These are phyloP conservation scores for Moesziomyces sp. DNA, from an alignment of 1,284 basidiomycete species.

Conservation along the genomic window DNA sequence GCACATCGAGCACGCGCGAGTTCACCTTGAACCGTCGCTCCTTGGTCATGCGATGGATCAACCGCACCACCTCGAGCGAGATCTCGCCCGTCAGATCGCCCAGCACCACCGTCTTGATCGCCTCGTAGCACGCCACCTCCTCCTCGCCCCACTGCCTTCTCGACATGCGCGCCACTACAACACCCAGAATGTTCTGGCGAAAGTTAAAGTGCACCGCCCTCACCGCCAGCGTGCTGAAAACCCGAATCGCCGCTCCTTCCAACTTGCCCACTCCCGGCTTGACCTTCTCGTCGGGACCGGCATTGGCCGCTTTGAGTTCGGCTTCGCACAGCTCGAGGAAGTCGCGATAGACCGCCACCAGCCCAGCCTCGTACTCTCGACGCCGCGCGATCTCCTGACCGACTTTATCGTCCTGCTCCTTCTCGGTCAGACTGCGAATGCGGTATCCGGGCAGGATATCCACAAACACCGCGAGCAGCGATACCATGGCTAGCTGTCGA, in stretches of 20 bases:
- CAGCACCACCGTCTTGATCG: slow-evolving; percentile 83
- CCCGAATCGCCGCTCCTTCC: slow-evolving; percentile 74
- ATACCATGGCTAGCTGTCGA: slow-evolving; percentile 87
- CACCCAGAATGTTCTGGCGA: slow-evolving; percentile 88
- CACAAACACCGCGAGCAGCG: slow-evolving; percentile 92
- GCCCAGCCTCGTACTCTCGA: slow-evolving; percentile 96
- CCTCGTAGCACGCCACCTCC: slow-evolving; percentile 82
- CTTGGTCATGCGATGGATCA: slow-evolving; percentile 95
- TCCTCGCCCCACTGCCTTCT: slow-evolving; percentile 72
- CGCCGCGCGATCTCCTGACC: slow-evolving; percentile 89
- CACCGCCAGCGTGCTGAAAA: slow-evolving; percentile 85
- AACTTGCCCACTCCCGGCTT: slow-evolving; percentile 62
- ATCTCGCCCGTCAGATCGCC: slow-evolving; percentile 81
- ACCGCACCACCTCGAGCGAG: slow-evolving; percentile 87
- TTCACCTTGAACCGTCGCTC: slow-evolving; percentile 90
- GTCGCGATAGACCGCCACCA: slow-evolving; percentile 86
- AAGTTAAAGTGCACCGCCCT: slow-evolving; percentile 98
- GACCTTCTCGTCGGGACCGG: not conserved
- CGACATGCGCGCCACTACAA: slow-evolving; percentile 84
- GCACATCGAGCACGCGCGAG: slow-evolving; percentile 85
- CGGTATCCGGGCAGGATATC: slow-evolving; percentile 85
- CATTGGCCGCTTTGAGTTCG: slow-evolving; percentile 78
- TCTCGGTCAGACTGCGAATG: slow-evolving; percentile 88
- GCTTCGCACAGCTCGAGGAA: slow-evolving; percentile 86
- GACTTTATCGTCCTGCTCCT: slow-evolving; percentile 91